Base-by-base conservation (phyloP, 2,329 filamentous ascomycete genomes). In the Septoria linicola region DNA sequence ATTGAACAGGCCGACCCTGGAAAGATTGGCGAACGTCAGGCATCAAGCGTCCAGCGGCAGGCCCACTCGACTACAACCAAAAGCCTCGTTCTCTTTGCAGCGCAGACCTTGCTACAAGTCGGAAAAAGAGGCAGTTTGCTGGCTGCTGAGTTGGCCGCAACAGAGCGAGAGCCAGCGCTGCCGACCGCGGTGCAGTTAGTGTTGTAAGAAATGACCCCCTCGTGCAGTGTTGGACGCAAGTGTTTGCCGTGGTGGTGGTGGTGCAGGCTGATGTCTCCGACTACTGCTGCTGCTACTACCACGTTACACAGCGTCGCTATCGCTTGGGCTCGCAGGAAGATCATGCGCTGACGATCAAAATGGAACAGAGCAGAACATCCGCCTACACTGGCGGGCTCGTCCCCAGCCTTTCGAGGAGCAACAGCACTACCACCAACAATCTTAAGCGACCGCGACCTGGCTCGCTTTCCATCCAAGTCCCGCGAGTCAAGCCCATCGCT, bases 401-500 rank as follows among this genome's bases (percentile, higher is more conserved):
- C n/a, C n/a, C n/a, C n/a, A n/a, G n/a, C n/a, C n/a, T n/a, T n/a
- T 19, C 41, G 27, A 23, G 23, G 23, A 46, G 20, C 42, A 46
- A 7, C 41, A 34, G 16, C 41, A 44, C n/a, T 30, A 49, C 31
- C 35, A 14, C 20, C 34, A 23, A 35, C 41, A 16, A 35, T 34
- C 41, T 51, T 25, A 54, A 54, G 46, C 51, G 51, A 41, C 40
- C 51, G 44, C 51, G 51, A 23, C 51, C 51, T 25, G 41, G 34
- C 39, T 50, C 48, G 21, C 45, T 55, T 13, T 50, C 54, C 42
- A 53, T 55, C 23, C 55, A 57, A 14, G 46, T 57, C 42, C 58
- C 55, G 20, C 51, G 53, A 53, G 58, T 57, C 49, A 60, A 59
- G 48, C 55, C 55, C 46, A 46, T 60, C 36, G 53, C 56, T 49